Evolutionary conservation across 2,329 filamentous ascomycete species (phyloP), one percentile per base, ranked within the genome.

Genomic region (Paraphoma chrysanthemicola): DNA sequence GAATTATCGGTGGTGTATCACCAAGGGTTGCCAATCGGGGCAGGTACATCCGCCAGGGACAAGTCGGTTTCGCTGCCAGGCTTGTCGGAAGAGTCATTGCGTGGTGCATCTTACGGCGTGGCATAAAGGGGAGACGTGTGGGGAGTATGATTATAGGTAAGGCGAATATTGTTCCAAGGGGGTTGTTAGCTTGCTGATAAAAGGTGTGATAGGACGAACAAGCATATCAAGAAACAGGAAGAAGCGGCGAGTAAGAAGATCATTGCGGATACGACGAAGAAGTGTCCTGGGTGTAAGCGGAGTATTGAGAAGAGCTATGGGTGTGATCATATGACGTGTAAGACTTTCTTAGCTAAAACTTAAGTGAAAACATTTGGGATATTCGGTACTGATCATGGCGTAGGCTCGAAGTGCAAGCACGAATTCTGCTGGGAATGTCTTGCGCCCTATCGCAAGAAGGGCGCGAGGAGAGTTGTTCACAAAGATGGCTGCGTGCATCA

Each of bases 1-100:
- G 0, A 79, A 80, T 31, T 87, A 86, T 60, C 69, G 80, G 12
- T 86, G 83, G 81, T 88, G 85, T 61, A 78, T 84, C 1, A 54
- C 57, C 7, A 72, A 82, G 0, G 76, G 73, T 2, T 88, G 86
- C 62, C 78, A 74, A 8, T 80, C 77, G 1, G 85, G 85, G 0
- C 84, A 87, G 59, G 75, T 85, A 2, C 84, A 86, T 45, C 73
- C 77, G 1, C 53, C 62, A 1, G 65, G 64, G 1, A 73, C 78
- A 3, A 78, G 81, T 0, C 81, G 80, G 16, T 79, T 80, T 66
- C 54, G 67, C 5, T 81, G 79, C 56, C 59, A 60, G 3, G 43
- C 50, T 2, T 80, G 79, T 65, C 62, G 66, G 39, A 73, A 68
- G 49, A 65, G 66, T 30, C 71, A 78, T 47, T 81, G 79, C 53